A percentile compares a stretch with the other conserved stretches of the same genome.
phyloP scores from a whole-genome alignment of 177 flowering plant genomes.

The Tripterygium wilfordii region DNA sequence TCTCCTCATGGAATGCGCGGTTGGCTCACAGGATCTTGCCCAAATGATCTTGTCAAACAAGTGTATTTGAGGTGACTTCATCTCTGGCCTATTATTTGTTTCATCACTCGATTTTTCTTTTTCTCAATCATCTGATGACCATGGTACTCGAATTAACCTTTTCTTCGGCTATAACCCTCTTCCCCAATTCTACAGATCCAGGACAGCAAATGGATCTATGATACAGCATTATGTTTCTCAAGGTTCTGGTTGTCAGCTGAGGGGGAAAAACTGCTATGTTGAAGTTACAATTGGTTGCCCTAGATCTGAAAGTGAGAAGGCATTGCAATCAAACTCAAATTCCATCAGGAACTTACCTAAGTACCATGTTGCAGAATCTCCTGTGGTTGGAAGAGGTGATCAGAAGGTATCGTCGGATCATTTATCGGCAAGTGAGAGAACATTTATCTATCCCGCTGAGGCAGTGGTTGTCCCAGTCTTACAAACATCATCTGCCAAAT shows the following conservation, averaged over 20 bases:
- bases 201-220: constrained; percentile 48
- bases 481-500: constrained; percentile 65
- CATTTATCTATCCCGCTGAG: constrained; percentile 86
- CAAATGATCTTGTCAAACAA: constrained; percentile 91
- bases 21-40: constrained; percentile 77
- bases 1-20: constrained; percentile 98
- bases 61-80: constrained; percentile 60
- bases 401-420: constrained; percentile 38
- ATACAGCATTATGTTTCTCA: constrained; percentile 58
- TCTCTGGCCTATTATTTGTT: not conserved
- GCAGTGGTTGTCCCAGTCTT: constrained; percentile 85
- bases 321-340: constrained; percentile 23
- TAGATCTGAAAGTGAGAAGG: constrained; percentile 27
- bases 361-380: constrained; percentile 34
- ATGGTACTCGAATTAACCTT: constrained; percentile 1
- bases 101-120: constrained; percentile 2
- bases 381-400: constrained; percentile 31
- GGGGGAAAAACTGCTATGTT: constrained; percentile 70
- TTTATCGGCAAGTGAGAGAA: constrained; percentile 42
- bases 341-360: constrained; percentile 27
- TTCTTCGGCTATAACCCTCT: not conserved
- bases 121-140: not conserved
- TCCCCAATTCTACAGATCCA: constrained; percentile 51
- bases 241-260: constrained; percentile 49
- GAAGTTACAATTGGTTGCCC: constrained; percentile 78